Evolutionary conservation across 164 flowering plant genomes (phyloP).

Genomic region (Magnolia officinalis): DNA sequence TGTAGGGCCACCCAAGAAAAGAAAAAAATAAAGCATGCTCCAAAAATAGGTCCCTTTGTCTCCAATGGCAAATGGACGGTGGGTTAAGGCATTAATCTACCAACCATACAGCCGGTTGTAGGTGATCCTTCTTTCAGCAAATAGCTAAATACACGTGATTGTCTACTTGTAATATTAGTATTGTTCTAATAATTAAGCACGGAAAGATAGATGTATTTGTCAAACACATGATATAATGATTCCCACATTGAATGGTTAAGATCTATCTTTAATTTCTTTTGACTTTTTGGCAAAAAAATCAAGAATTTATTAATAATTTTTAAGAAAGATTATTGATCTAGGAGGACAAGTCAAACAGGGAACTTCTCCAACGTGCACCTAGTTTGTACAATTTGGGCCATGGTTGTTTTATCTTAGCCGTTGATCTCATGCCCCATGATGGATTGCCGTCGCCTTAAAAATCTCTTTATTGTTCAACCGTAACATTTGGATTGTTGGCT

Average conservation of each 20-base stretch:
- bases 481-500: too few species aligned
- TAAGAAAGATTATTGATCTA: too few species aligned
- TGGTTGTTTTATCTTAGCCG: too few species aligned
- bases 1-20: not conserved
- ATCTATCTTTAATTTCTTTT: not conserved
- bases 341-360: too few species aligned
- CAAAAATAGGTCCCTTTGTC: not conserved
- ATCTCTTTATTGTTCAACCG: too few species aligned
- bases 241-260: not conserved
- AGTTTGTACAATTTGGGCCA: too few species aligned
- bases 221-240: not conserved
- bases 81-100: not conserved
- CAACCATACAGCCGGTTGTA: not conserved
- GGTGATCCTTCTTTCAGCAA: not conserved
- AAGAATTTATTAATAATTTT: not conserved
- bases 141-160: not conserved
- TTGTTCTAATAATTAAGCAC: not conserved
- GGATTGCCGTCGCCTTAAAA: too few species aligned
- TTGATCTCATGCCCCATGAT: too few species aligned
- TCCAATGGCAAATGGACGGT: not conserved
- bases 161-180: not conserved
- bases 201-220: not conserved
- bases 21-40: not conserved
- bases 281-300: not conserved
- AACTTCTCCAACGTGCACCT: too few species aligned